Percentiles rank a stretch among this genome's conserved stretches.
Evolutionary conservation across 1,284 basidiomycete genomes (phyloP).

Genomic region (Papiliotrema terrestris): DNA sequence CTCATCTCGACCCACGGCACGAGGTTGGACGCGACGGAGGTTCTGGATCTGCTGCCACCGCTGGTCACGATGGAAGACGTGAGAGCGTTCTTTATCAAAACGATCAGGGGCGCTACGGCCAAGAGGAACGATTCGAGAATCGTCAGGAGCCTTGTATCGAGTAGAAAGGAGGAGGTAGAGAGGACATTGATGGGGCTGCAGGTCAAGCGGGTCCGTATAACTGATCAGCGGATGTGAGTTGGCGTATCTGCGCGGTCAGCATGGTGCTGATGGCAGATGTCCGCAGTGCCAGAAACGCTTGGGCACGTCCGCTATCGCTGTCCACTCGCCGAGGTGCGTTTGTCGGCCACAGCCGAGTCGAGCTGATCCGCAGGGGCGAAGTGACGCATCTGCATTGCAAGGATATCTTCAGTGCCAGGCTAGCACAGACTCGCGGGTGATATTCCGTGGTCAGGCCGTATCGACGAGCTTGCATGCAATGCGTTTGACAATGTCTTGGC

Average conservation of each 20-base stretch:
- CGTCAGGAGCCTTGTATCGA: conserved; percentile 63
- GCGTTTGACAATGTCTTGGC: no score
- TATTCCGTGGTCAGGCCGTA: not conserved
- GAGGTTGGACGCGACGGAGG: conserved; percentile 72
- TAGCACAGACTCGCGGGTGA: conserved; percentile 22
- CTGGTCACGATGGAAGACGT: conserved; percentile 77
- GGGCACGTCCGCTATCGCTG: conserved; percentile 90
- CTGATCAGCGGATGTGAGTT: conserved; percentile 80
- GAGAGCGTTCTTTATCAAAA: conserved; percentile 70
- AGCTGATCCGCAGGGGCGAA: conserved; percentile 65
- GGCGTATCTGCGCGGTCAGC: not conserved
- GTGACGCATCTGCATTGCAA: conserved; percentile 93
- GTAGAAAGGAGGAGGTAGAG: conserved; percentile 69
- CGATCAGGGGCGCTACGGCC: conserved; percentile 58
- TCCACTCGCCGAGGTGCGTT: conserved; percentile 74
- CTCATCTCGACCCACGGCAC: conserved; percentile 79
- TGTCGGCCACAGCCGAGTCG: not conserved
- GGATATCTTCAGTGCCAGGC: conserved; percentile 62
- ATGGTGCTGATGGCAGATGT: conserved; percentile 61
- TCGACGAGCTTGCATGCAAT: not conserved
- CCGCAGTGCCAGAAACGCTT: conserved; percentile 93
- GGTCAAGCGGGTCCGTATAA: conserved; percentile 78
- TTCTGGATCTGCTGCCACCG: conserved; percentile 81
- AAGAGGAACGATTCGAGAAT: conserved; percentile 64
- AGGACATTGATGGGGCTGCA: conserved; percentile 70